Conservation (phyloP, 257 asterid species). For the Primulina tabacum region DNA sequence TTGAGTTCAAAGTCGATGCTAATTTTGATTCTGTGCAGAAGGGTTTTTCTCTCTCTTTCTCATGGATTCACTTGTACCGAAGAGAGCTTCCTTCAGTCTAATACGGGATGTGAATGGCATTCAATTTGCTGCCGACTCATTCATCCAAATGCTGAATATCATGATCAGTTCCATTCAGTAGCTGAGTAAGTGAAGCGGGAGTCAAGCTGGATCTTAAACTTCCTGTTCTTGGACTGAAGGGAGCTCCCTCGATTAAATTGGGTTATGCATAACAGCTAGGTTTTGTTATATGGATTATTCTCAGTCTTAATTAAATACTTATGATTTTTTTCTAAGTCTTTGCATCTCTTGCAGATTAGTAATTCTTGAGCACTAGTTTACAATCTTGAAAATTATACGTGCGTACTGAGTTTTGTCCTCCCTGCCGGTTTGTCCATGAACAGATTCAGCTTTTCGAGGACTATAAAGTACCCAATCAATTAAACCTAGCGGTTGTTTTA, state of each 20-base stretch:
- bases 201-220: conserved; percentile 62
- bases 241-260: conserved; percentile 71
- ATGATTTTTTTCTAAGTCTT: not conserved
- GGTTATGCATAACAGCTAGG: not conserved
- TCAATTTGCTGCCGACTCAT: conserved; percentile 97
- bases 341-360: not conserved
- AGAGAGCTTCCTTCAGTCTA: conserved; percentile 99
- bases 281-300: not conserved
- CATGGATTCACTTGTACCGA: not conserved
- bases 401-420: not conserved
- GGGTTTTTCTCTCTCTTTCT: not conserved
- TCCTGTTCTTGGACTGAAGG: conserved; percentile 99
- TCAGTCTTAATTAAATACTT: too few relatives aligned
- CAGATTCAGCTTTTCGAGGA: too few relatives aligned
- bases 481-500: not conserved
- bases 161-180: conserved; percentile 22
- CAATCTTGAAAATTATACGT: not conserved
- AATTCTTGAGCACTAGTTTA: too few relatives aligned
- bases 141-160: conserved; percentile 77
- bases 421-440: not conserved
- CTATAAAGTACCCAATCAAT: not conserved
- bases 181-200: conserved; percentile 93
- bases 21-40: too few relatives aligned
- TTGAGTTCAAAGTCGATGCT: not conserved
- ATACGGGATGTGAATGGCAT: conserved; percentile 55